phyloP scores from a whole-genome alignment of 805 yeast species.

The Candida corydali region DNA sequence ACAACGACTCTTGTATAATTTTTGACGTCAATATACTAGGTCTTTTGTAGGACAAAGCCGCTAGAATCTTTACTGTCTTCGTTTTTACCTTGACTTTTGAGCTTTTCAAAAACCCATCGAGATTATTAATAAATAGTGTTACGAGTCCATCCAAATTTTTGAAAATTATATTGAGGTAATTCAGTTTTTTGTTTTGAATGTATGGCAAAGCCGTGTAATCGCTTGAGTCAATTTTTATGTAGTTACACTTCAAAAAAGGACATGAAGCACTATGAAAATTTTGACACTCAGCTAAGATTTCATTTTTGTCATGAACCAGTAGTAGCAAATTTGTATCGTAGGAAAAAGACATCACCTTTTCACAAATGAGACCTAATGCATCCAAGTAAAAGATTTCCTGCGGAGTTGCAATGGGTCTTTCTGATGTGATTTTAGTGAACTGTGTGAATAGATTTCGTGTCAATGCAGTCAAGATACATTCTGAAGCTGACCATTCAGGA shows the following conservation, averaged over 20 bases:
- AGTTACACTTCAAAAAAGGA: not conserved
- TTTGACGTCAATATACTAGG: conserved; percentile 47
- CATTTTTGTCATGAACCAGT: not conserved
- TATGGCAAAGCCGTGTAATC: not conserved
- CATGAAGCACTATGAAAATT: not conserved
- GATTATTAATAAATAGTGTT: not conserved
- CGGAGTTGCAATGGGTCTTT: not conserved
- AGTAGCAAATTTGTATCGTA: not conserved
- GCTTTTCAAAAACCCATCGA: conserved; percentile 19
- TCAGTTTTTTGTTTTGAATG: not conserved
- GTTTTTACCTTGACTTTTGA: conserved; percentile 32
- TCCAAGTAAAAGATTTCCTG: conserved; percentile 53
- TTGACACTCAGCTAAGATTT: conserved; percentile 3
- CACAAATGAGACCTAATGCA: conserved; percentile 57
- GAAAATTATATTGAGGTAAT: conserved; percentile 1
- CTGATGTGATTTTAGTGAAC: conserved; percentile 22
- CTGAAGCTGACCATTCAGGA: conserved; percentile 66
- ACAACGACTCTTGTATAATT: conserved; percentile 48
- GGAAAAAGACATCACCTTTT: conserved; percentile 36
- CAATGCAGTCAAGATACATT: conserved; percentile 43
- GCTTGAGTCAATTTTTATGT: not conserved
- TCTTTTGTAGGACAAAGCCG: conserved; percentile 51
- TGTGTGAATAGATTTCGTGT: conserved; percentile 39
- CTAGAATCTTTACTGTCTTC: conserved; percentile 61
- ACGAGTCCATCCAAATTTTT: not conserved